Percentiles rank a stretch among this genome's conserved stretches.
These are phyloP conservation scores for Termitomyces sp. DNA, from an alignment of 768 basidiomycete genomes.

Conservation along the genomic window DNA sequence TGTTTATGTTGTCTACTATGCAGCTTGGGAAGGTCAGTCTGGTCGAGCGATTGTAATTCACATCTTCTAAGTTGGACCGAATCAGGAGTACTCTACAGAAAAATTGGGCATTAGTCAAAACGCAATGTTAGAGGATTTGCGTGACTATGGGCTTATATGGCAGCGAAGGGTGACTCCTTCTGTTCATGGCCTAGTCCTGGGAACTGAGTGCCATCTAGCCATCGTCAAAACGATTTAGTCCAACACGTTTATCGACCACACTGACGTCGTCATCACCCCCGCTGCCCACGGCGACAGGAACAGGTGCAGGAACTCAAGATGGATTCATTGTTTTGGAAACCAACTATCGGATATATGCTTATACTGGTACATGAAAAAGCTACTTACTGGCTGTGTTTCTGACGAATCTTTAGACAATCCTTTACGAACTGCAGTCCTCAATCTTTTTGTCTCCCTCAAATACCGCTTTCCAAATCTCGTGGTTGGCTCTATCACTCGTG, in stretches of 20 bases:
- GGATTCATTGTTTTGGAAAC: slow-evolving; percentile 97
- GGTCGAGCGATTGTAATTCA: neutral
- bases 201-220: slow-evolving; percentile 32
- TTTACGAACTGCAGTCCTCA: slow-evolving; percentile 91
- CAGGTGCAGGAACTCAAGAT: slow-evolving; percentile 56
- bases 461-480: slow-evolving; percentile 96
- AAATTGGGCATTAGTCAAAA: slow-evolving; percentile 72
- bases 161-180: slow-evolving; percentile 56
- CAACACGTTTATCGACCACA: slow-evolving; percentile 91
- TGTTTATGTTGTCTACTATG: slow-evolving; percentile 97
- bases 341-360: slow-evolving; percentile 97
- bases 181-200: slow-evolving; percentile 13
- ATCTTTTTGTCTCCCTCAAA: slow-evolving; percentile 88
- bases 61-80: neutral
- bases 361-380: slow-evolving; percentile 60
- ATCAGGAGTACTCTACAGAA: slow-evolving; percentile 85
- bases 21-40: slow-evolving; percentile 78
- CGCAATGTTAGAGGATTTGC: slow-evolving; percentile 86
- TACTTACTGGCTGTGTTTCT: slow-evolving; percentile 14
- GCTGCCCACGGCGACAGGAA: slow-evolving; percentile 57
- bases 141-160: slow-evolving; percentile 93
- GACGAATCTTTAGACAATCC: slow-evolving; percentile 67
- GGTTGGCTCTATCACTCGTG: slow-evolving; percentile 92
- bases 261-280: slow-evolving; percentile 87
- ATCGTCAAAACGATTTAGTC: slow-evolving; percentile 79